Percentiles rank a stretch among this genome's conserved stretches.
phyloP scores from a whole-genome alignment of 495 filamentous ascomycete genomes.

The Durotheca rogersii region DNA sequence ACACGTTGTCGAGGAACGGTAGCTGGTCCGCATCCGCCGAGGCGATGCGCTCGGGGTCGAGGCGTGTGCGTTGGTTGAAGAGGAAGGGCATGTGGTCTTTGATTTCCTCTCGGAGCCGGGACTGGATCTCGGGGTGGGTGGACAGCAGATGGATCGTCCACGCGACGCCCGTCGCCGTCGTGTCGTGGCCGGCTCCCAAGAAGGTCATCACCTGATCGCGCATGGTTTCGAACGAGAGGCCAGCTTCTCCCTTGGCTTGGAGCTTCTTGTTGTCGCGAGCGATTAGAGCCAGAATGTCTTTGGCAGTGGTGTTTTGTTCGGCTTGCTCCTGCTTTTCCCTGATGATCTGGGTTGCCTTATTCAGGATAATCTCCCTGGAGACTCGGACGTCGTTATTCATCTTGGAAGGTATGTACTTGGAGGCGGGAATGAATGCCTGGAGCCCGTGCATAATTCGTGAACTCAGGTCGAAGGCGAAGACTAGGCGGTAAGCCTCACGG shows the following conservation, averaged over 20 bases:
- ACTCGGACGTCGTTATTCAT: slow-evolving; percentile 50
- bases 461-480: slow-evolving; percentile 47
- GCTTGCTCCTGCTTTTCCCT: slow-evolving; percentile 42
- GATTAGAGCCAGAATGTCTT: slow-evolving; percentile 51
- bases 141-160: slow-evolving; percentile 41
- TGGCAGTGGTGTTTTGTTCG: slow-evolving; percentile 42
- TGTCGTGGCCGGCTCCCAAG: slow-evolving; percentile 44
- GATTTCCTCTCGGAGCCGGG: slow-evolving; percentile 39
- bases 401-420: slow-evolving; percentile 45
- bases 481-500: slow-evolving; percentile 46
- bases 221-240: slow-evolving; percentile 46
- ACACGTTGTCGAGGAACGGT: slow-evolving; percentile 48
- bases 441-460: slow-evolving; percentile 46
- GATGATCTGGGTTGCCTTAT: slow-evolving; percentile 40
- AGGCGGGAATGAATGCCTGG: slow-evolving; percentile 45
- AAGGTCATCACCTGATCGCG: slow-evolving; percentile 53
- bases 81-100: slow-evolving; percentile 44
- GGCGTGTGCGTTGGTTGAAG: slow-evolving; percentile 25
- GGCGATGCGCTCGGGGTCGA: slow-evolving; percentile 13
- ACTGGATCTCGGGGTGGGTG: slow-evolving; percentile 38
- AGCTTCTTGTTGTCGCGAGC: slow-evolving; percentile 42
- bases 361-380: slow-evolving; percentile 42
- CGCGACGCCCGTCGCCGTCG: slow-evolving; percentile 40
- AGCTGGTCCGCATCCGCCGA: slow-evolving; percentile 34
- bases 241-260: slow-evolving; percentile 38